Conservation (phyloP, 1,284 basidiomycete species). For the Papiliotrema flavescens region DNA sequence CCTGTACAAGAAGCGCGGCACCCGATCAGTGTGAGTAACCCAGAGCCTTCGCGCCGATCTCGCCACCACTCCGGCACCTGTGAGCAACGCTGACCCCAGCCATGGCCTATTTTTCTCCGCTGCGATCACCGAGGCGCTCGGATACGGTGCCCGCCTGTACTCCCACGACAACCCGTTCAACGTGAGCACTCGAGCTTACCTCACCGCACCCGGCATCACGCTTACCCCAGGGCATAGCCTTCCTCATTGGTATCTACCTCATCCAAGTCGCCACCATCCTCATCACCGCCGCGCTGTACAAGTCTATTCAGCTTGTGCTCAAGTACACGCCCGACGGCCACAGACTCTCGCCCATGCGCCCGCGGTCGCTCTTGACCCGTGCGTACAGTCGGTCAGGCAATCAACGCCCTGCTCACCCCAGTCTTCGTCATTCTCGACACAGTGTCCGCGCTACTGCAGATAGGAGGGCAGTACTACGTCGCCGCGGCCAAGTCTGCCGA, state of each 20-base stretch:
- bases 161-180: slow-evolving; percentile 18
- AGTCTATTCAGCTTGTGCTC: slow-evolving; percentile 24
- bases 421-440: slow-evolving; percentile 31
- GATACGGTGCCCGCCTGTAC: slow-evolving; percentile 27
- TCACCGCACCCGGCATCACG: no score
- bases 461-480: slow-evolving; percentile 26
- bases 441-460: slow-evolving; percentile 26
- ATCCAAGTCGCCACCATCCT: slow-evolving; percentile 29
- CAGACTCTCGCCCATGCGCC: slow-evolving; percentile 26
- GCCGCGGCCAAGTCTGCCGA: slow-evolving; percentile 19
- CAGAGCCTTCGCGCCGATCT: neutral
- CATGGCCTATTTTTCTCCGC: slow-evolving; percentile 26
- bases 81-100: slow-evolving; percentile 2
- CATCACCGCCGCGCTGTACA: slow-evolving; percentile 30
- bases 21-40: slow-evolving; percentile 22
- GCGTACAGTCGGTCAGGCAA: neutral
- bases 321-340: slow-evolving; percentile 28
- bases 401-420: slow-evolving; percentile 4
- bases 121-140: slow-evolving; percentile 22
- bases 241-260: slow-evolving; percentile 23
- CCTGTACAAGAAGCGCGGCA: slow-evolving; percentile 24
- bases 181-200: slow-evolving; percentile 10
- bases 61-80: no score
- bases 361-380: slow-evolving; percentile 29
- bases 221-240: slow-evolving; percentile 19